A percentile compares a stretch with the other conserved stretches of the same genome.
Evolutionary conservation across 1,284 basidiomycete species (phyloP).

Genomic region (Ustilago shanxiensis): DNA sequence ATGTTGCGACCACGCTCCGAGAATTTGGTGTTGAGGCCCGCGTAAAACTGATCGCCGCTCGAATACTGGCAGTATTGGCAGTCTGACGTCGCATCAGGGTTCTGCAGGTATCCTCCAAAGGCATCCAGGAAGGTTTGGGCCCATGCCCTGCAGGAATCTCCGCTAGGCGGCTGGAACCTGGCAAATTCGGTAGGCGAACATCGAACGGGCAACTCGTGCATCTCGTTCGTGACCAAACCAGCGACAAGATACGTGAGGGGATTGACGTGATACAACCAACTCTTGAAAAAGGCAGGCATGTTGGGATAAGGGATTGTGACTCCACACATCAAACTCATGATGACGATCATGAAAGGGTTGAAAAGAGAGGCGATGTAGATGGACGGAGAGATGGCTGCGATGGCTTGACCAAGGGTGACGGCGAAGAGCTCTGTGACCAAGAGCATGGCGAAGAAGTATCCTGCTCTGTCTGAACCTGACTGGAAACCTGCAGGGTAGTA

Average conservation of each 20-base stretch:
- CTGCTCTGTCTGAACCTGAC: conserved; percentile 20
- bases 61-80: conserved; percentile 81
- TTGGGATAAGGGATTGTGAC: conserved; percentile 77
- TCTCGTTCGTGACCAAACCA: conserved; percentile 79
- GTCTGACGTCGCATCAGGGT: conserved; percentile 75
- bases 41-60: conserved; percentile 79
- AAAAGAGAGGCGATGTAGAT: conserved; percentile 76
- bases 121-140: conserved; percentile 70
- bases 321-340: conserved; percentile 74
- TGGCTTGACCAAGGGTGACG: conserved; percentile 79
- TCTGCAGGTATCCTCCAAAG: conserved; percentile 83
- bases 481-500: conserved; percentile 43
- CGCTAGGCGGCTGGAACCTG: conserved; percentile 78
- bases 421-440: conserved; percentile 75
- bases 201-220: conserved; percentile 79
- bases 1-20: conserved; percentile 38
- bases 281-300: conserved; percentile 30
- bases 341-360: conserved; percentile 75
- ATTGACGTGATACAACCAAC: conserved; percentile 30
- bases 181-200: conserved; percentile 78
- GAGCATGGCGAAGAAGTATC: conserved; percentile 45
- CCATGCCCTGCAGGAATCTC: conserved; percentile 79
- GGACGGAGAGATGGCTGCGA: conserved; percentile 81
- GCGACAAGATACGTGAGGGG: conserved; percentile 38
- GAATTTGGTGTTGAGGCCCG: conserved; percentile 78